phyloP scores from a whole-genome alignment of 345 rosid genomes.

The Gynandropsis gynandra region DNA sequence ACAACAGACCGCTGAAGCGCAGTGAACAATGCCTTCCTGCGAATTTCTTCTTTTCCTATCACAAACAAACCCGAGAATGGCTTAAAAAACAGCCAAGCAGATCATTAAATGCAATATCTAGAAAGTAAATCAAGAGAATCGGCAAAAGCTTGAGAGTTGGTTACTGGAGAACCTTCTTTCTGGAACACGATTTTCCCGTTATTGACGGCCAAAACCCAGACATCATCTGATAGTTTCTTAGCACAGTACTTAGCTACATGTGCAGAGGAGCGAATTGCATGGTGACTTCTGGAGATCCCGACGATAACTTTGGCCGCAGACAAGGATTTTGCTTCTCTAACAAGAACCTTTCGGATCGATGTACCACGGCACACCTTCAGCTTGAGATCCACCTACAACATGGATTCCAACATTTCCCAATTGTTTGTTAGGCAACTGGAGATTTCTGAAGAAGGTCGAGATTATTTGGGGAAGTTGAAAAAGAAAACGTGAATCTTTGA shows the following conservation, averaged over 20 bases:
- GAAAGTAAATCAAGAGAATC: background rate
- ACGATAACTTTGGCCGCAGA: constrained; percentile 56
- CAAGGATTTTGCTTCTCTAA: constrained; percentile 66
- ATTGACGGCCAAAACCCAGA: constrained; percentile 59
- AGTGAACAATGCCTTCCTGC: constrained; percentile 40
- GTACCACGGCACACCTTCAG: constrained; percentile 79
- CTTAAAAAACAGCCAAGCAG: background rate
- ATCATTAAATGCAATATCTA: background rate
- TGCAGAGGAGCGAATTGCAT: constrained; percentile 48
- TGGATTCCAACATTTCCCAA: constrained; percentile 12
- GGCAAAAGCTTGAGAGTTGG: constrained; percentile 38
- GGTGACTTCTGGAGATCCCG: constrained; percentile 47
- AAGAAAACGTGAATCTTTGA: no score
- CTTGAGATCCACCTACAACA: constrained; percentile 83
- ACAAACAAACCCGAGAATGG: background rate
- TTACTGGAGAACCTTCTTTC: constrained; percentile 46
- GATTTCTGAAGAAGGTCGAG: background rate
- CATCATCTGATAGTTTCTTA: constrained; percentile 49
- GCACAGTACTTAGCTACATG: constrained; percentile 87
- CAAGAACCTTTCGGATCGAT: constrained; percentile 55
- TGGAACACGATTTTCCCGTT: constrained; percentile 68
- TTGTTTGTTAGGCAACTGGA: background rate
- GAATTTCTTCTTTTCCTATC: constrained; percentile 44
- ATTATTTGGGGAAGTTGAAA: background rate
- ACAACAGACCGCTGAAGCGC: constrained; percentile 51